Conservation (phyloP, 495 filamentous ascomycete genomes). For the Staphylotrichum tortipilum region DNA sequence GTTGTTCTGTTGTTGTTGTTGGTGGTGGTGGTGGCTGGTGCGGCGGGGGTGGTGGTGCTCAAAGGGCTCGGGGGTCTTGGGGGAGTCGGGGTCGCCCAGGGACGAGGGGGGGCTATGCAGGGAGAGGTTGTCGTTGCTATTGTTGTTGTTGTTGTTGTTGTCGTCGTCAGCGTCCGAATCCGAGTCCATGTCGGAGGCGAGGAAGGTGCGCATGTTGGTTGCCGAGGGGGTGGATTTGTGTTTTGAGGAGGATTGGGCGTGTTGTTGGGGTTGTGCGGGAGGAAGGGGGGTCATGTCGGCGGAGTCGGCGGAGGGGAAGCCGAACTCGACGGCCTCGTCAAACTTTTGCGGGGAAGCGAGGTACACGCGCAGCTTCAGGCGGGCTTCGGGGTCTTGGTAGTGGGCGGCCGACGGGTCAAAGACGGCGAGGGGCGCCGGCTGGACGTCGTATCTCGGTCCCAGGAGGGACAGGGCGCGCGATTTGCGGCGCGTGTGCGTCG, state of each 20-base stretch:
- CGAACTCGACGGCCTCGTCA: slow-evolving; percentile 89
- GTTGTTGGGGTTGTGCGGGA: no score
- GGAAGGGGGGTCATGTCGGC: neutral
- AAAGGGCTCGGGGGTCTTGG: slow-evolving; percentile 42
- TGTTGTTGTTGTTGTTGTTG: slow-evolving; percentile 39
- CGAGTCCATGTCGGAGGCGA: no score
- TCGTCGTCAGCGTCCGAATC: slow-evolving; percentile 45
- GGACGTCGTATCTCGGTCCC: slow-evolving; percentile 36
- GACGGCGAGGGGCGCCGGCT: slow-evolving; percentile 43
- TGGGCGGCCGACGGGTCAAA: slow-evolving; percentile 70
- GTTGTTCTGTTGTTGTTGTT: no score
- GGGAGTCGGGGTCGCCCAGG: slow-evolving; percentile 44
- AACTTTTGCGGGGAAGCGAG: slow-evolving; percentile 89
- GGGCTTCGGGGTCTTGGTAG: slow-evolving; percentile 85
- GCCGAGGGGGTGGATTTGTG: slow-evolving; percentile 26
- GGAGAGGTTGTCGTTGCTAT: slow-evolving; percentile 29
- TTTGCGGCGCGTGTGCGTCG: slow-evolving; percentile 34
- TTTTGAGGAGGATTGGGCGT: neutral
- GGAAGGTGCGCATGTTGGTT: slow-evolving; percentile 40
- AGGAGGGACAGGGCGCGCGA: slow-evolving; percentile 44
- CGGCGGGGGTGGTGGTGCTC: no score
- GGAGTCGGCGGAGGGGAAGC: slow-evolving; percentile 62
- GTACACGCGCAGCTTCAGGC: slow-evolving; percentile 79
- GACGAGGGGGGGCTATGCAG: slow-evolving; percentile 44
- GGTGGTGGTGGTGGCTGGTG: no score